A percentile compares a stretch with the other conserved stretches of the same genome.
These are phyloP conservation scores for Xylaria sp. DNA, from an alignment of 2,329 filamentous ascomycete species.

Conservation along the genomic window DNA sequence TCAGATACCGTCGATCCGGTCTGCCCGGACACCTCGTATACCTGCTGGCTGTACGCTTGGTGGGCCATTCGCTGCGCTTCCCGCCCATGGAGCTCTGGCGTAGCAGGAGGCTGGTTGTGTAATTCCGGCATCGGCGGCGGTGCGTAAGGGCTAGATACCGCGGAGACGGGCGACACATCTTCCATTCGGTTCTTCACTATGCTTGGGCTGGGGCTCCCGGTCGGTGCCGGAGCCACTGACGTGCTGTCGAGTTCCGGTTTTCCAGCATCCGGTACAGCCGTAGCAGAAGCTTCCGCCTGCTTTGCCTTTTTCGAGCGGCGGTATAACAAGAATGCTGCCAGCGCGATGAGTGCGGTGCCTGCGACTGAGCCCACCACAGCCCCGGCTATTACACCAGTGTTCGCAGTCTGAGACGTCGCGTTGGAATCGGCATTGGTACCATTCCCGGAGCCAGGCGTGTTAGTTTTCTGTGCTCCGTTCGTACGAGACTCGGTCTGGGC, in stretches of 20 bases:
- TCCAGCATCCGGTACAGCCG: conserved; percentile 15
- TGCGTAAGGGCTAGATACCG: conserved; percentile 42
- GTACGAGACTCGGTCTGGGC: conserved; percentile 25
- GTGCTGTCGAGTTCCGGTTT: conserved; percentile 48
- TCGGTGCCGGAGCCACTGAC: conserved; percentile 20
- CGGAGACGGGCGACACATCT: conserved; percentile 45
- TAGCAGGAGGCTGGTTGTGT: conserved; percentile 36
- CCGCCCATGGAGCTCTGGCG: conserved; percentile 39
- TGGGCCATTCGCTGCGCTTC: conserved; percentile 27
- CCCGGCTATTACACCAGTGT: conserved; percentile 46
- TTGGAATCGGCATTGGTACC: conserved; percentile 45
- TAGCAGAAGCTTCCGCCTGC: conserved; percentile 6
- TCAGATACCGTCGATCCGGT: conserved; percentile 35
- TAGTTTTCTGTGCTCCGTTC: conserved; percentile 27
- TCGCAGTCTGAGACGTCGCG: conserved; percentile 46
- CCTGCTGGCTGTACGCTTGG: conserved; percentile 43
- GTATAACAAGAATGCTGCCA: conserved; percentile 53
- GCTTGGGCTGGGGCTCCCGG: conserved; percentile 37
- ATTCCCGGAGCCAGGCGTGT: conserved; percentile 12
- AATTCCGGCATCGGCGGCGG: conserved; percentile 40
- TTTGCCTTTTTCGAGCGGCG: conserved; percentile 38
- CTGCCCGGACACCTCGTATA: conserved; percentile 44
- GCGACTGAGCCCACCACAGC: conserved; percentile 51
- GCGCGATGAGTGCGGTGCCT: conserved; percentile 49
- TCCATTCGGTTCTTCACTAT: conserved; percentile 38